A percentile compares a stretch with the other conserved stretches of the same genome.
Evolutionary conservation across 257 asterid species (phyloP).

Genomic region (Fraxinus anomala): DNA sequence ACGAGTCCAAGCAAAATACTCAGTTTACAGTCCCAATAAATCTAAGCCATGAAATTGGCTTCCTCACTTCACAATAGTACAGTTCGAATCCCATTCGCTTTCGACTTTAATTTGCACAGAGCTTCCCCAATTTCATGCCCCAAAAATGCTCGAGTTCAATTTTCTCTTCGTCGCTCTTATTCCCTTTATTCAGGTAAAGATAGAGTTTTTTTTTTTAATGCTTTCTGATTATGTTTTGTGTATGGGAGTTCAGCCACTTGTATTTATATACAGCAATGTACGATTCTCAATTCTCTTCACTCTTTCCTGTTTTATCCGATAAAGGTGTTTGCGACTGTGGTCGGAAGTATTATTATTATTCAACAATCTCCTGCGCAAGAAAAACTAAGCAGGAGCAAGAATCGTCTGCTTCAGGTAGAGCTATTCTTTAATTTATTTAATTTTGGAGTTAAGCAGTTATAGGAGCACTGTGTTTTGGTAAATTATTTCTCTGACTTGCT

Average conservation of each 20-base stretch:
- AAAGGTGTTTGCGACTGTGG: conserved; percentile 45
- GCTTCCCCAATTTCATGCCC: conserved; percentile 38
- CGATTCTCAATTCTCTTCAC: too few relatives aligned
- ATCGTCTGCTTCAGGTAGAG: conserved; percentile 49
- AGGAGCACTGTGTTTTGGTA: neutral
- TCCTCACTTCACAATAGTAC: conserved; percentile 41
- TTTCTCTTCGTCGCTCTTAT: conserved; percentile 40
- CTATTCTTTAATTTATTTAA: conserved; percentile 1
- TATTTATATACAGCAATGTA: too few relatives aligned
- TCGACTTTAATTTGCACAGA: conserved; percentile 36
- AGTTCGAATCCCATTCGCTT: conserved; percentile 35
- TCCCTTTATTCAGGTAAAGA: conserved; percentile 43
- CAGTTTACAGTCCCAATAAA: neutral
- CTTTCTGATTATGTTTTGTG: neutral
- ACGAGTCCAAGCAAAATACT: neutral
- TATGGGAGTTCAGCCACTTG: neutral
- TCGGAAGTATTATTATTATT: conserved; percentile 29
- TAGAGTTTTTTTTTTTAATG: neutral
- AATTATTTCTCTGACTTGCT: neutral
- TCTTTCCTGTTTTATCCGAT: too few relatives aligned
- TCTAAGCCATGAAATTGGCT: conserved; percentile 58
- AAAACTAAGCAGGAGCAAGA: conserved; percentile 63
- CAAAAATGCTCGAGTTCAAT: conserved; percentile 42
- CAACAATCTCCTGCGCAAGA: conserved; percentile 48
- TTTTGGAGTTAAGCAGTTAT: neutral